phyloP scores from a whole-genome alignment of 2,329 filamentous ascomycete species.

The Verticillium nonalfalfae region DNA sequence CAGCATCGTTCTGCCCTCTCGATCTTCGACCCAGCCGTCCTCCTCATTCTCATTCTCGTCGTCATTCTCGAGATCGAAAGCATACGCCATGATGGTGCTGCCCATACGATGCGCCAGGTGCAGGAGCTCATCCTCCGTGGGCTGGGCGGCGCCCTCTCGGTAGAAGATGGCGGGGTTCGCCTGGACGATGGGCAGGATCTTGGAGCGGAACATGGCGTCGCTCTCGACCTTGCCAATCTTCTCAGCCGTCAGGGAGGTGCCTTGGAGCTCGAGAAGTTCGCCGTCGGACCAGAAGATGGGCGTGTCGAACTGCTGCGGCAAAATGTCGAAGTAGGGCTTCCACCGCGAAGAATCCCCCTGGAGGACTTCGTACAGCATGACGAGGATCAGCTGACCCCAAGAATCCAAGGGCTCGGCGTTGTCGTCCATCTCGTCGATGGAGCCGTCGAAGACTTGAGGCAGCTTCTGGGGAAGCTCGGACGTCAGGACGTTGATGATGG shows the following conservation, averaged over 20 bases:
- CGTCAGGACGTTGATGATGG: constrained; percentile 67
- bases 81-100: constrained; percentile 86
- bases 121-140: constrained; percentile 38
- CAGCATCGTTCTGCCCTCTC: constrained; percentile 53
- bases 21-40: constrained; percentile 61
- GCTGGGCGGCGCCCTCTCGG: constrained; percentile 20
- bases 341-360: constrained; percentile 58
- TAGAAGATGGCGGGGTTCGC: constrained; percentile 39
- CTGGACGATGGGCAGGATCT: constrained; percentile 45
- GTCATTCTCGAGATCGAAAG: constrained; percentile 67
- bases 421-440: constrained; percentile 21
- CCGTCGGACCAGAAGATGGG: constrained; percentile 80
- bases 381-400: constrained; percentile 60
- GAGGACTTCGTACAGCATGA: constrained; percentile 71
- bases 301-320: constrained; percentile 70
- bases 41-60: constrained; percentile 54
- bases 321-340: constrained; percentile 71
- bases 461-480: constrained; percentile 58
- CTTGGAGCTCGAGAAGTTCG: constrained; percentile 69
- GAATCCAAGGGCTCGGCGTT: constrained; percentile 38
- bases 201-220: constrained; percentile 58
- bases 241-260: constrained; percentile 59
- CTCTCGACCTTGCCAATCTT: constrained; percentile 73
- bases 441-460: constrained; percentile 42
- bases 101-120: constrained; percentile 70